A percentile compares a stretch with the other conserved stretches of the same genome.
These are phyloP conservation scores for Pseudofabraea citricarpa DNA, from an alignment of 2,329 filamentous ascomycete species.

Conservation along the genomic window DNA sequence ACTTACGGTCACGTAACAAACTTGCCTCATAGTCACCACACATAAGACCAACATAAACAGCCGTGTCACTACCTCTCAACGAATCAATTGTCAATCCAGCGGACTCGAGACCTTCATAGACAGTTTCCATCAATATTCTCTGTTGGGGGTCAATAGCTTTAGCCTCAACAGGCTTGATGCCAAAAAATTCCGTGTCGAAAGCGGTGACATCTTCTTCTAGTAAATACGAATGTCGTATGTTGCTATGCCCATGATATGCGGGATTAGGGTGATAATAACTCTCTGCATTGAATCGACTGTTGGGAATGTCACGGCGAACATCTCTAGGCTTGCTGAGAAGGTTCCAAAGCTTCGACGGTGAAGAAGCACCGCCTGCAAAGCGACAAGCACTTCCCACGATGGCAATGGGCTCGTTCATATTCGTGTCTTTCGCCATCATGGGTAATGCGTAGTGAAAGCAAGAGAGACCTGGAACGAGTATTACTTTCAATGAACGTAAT, in stretches of 20 bases:
- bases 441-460: no score
- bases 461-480: no score
- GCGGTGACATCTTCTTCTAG: constrained; percentile 7
- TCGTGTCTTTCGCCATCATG: no score
- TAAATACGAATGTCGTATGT: constrained; percentile 2
- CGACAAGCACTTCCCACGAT: constrained; percentile 28
- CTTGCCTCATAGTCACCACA: constrained; percentile 9
- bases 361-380: constrained; percentile 27
- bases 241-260: not conserved
- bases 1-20: no score
- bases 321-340: constrained; percentile 26
- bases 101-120: constrained; percentile 5
- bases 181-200: constrained; percentile 9
- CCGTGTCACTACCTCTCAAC: constrained; percentile 8
- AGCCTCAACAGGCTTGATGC: constrained; percentile 6
- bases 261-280: not conserved
- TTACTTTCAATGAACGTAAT: no score
- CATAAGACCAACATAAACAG: constrained; percentile 3
- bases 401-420: constrained; percentile 29
- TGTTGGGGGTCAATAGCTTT: constrained; percentile 18
- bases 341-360: constrained; percentile 30
- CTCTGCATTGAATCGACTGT: constrained; percentile 5
- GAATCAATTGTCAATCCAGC: constrained; percentile 3
- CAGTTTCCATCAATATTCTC: constrained; percentile 2
- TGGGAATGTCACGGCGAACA: constrained; percentile 23